Conservation (phyloP, 495 filamentous ascomycete genomes). For the Monascus purpureus region DNA sequence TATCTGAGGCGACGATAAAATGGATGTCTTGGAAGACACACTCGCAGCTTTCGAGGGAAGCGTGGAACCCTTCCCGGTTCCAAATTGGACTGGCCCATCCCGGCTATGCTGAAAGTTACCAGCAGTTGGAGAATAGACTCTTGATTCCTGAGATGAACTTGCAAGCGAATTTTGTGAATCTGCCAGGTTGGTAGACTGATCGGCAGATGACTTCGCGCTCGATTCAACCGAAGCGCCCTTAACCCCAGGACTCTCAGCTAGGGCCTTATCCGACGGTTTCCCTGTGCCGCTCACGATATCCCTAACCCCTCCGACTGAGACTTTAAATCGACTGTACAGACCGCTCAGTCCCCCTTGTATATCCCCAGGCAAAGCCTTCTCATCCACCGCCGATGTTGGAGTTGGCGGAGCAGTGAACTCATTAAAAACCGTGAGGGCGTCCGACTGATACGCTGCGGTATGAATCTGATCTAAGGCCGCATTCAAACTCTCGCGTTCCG, state of each 20-base stretch:
- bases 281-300: constrained; percentile 35
- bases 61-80: constrained; percentile 34
- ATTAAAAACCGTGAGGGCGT: constrained; percentile 74
- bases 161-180: constrained; percentile 16
- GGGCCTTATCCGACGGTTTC: constrained; percentile 21
- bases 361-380: constrained; percentile 54
- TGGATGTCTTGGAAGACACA: constrained; percentile 37
- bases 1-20: constrained; percentile 25
- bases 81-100: constrained; percentile 22
- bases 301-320: constrained; percentile 58
- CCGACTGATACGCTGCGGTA: constrained; percentile 63
- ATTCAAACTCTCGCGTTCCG: constrained; percentile 57
- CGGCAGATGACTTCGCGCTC: constrained; percentile 13
- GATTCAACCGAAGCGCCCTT: constrained; percentile 12
- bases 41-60: constrained; percentile 40
- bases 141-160: constrained; percentile 23
- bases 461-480: constrained; percentile 76
- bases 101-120: constrained; percentile 15
- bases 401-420: constrained; percentile 48
- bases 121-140: constrained; percentile 27
- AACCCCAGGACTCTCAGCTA: constrained; percentile 10
- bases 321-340: constrained; percentile 67
- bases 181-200: constrained; percentile 8
- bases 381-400: constrained; percentile 41
- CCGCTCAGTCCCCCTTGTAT: constrained; percentile 74